Evolutionary conservation across 495 filamentous ascomycete genomes (phyloP).

Genomic region (Cercophora samala): DNA sequence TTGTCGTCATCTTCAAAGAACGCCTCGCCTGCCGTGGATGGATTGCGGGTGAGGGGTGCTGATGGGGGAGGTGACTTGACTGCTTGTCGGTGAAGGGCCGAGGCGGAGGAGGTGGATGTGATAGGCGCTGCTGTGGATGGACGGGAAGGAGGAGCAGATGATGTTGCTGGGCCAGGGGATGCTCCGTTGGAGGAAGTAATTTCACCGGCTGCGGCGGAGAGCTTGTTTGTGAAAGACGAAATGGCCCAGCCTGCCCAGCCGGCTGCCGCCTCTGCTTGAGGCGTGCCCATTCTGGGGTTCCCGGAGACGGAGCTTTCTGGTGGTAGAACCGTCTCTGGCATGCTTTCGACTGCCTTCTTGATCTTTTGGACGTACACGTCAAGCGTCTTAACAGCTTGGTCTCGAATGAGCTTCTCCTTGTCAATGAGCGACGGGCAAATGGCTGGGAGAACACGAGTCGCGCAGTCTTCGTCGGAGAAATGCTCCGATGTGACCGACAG

Average conservation of each 20-base stretch:
- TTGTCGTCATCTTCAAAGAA: slow-evolving; percentile 42
- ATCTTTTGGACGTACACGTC: slow-evolving; percentile 85
- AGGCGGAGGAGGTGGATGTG: slow-evolving; percentile 45
- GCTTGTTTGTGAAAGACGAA: slow-evolving; percentile 95
- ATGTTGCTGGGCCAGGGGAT: neutral
- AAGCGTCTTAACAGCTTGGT: slow-evolving; percentile 86
- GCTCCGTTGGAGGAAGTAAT: slow-evolving; percentile 53
- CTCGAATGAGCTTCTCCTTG: slow-evolving; percentile 87
- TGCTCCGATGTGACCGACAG: slow-evolving; percentile 78
- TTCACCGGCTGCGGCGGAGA: slow-evolving; percentile 77
- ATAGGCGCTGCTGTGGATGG: slow-evolving; percentile 19
- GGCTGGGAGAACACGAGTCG: slow-evolving; percentile 72
- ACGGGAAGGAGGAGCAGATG: neutral
- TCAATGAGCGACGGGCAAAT: slow-evolving; percentile 76
- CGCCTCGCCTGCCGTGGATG: slow-evolving; percentile 44
- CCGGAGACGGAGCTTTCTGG: slow-evolving; percentile 47
- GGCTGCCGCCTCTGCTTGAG: slow-evolving; percentile 54
- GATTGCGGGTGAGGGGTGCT: slow-evolving; percentile 40
- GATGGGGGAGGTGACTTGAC: slow-evolving; percentile 46
- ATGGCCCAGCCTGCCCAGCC: slow-evolving; percentile 95
- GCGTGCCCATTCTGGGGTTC: slow-evolving; percentile 69
- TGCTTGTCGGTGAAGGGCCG: slow-evolving; percentile 52
- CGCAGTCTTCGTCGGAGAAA: slow-evolving; percentile 90
- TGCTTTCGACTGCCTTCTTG: slow-evolving; percentile 66
- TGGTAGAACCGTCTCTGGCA: slow-evolving; percentile 74